Base-by-base conservation (phyloP, 805 yeast species). In the Yarrowia alimentaria region DNA sequence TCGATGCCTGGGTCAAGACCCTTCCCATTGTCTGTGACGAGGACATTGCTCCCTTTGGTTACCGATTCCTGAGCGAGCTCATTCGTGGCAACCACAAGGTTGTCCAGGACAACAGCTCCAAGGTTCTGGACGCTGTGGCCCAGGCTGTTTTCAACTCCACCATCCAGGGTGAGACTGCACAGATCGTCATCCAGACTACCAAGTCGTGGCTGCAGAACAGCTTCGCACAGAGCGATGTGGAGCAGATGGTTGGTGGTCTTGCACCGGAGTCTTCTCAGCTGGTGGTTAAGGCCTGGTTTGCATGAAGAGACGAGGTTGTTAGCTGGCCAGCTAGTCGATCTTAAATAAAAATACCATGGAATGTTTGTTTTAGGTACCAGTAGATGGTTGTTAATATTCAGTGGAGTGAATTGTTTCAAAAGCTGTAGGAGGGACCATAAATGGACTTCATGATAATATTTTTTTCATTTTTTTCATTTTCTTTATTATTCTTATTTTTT, bases 11-110 rank as follows among this genome's bases (percentile, higher is more conserved):
- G 98, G 70, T 93, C 49, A 75, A 76, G 55, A 75, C 87, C 9
- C 76, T 93, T 57, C 99, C 98, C 17, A 77, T 91, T 32, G 67
- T 81, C 17, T 84, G 80, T 58, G 97, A 93, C 64, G 84, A 80
- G 32, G 93, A 85, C 58, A 95, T 95, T 4, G 97, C 97, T 4
- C 80, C 88, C 12, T 87, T 76, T 65, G 80, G 87, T 14, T 93
- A 88, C 68, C 73, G 76, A 58, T 90, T 87, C 63, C 71, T 90
- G 57, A 70, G 81, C 7, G 84, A 83, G 55, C 71, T 90, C 61
- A 82, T 89, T 32, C 82, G 81, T 45, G 75, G 74, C 49, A 75
- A 78, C 48, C 89, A 87, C 55, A 76, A 83, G 7, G 70, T 76
- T 4, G 77, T 86, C 26, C 63, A 68, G 14, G 64, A 64, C 1